These are phyloP conservation scores for Linaria vulgaris DNA, from an alignment of 257 asterid genomes.

Conservation along the genomic window DNA sequence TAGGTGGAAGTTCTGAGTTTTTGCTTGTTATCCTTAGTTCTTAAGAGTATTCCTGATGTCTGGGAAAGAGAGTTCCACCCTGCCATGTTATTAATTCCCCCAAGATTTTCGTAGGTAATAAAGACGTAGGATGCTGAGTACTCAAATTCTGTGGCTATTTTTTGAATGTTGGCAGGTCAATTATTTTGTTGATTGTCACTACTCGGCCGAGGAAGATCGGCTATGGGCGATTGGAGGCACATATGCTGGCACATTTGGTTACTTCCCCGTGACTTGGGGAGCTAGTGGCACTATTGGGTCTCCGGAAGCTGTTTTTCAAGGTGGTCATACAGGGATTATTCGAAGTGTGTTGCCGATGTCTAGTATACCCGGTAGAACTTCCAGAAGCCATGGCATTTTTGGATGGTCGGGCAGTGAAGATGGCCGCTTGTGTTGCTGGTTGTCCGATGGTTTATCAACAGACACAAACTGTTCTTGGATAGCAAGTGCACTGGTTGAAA, in stretches of 20 bases:
- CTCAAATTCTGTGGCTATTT: too few relatives aligned
- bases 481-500: constrained; percentile 53
- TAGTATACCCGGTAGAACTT: constrained; percentile 31
- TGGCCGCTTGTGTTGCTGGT: constrained; percentile 92
- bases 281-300: constrained; percentile 41
- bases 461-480: constrained; percentile 55
- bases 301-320: constrained; percentile 76
- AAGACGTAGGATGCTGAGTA: too few relatives aligned
- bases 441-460: constrained; percentile 46
- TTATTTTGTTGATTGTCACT: constrained; percentile 84
- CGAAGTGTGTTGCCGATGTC: constrained; percentile 73
- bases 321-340: constrained; percentile 75
- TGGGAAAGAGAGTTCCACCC: too few relatives aligned
- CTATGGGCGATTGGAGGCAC: constrained; percentile 88
- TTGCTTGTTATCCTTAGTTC: too few relatives aligned
- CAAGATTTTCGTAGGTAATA: too few relatives aligned
- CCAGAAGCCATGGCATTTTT: constrained; percentile 44
- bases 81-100: too few relatives aligned
- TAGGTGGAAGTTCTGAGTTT: too few relatives aligned
- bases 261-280: constrained; percentile 59
- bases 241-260: constrained; percentile 69
- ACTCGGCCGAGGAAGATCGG: constrained; percentile 64
- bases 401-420: constrained; percentile 98
- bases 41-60: too few relatives aligned
- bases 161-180: constrained; percentile 56